Evolutionary conservation across 371 early-diverging fungal species (phyloP), one percentile per base, ranked within the genome.

Genomic region (Rhizomucor pusillus): DNA sequence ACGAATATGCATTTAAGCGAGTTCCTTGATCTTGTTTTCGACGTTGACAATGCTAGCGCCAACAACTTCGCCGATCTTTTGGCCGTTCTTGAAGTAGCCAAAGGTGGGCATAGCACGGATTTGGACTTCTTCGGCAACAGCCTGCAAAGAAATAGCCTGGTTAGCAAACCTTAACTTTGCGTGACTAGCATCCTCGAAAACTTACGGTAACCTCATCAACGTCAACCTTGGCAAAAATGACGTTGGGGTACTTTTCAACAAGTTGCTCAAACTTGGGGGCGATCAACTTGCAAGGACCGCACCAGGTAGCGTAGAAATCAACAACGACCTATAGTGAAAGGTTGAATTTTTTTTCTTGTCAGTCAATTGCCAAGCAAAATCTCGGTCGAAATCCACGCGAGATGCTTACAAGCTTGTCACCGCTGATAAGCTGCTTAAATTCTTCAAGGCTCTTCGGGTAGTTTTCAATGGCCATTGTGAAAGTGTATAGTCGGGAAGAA

Each of bases 31-130:
- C 49, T 41, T 33, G 43, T 52, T 41, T 19, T 56, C 56, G 25
- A 73, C 52, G 40, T 50, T 62, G 50, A 52, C 43, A 49, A 52
- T 9, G 62, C 85, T 81, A 50, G 91, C 91, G 46, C 94, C 94
- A 44, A 88, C 70, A 18, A 92, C 69, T 63, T 91, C 87, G 34
- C 64, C 82, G 36, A 88, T 63, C 78, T 86, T 80, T n/a, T 72
- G 36, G 49, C 93, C 93, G 16, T 84, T 58, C 66, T 84, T 71
- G 81, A 82, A 90, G 75, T 88, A 75, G 63, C 84, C 78, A 81
- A 97, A 89, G 35, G 95, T 94, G 45, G 97, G 97, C 95, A 96
- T 95, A 57, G 95, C 91, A 24, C 80, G 80, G 66, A 97, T 76
- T 9, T 73, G 72, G 40, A 78, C 81, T 13, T 67, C 61, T 45